phyloP scores from a whole-genome alignment of 805 yeast genomes.

The Nematodospora valgi region DNA sequence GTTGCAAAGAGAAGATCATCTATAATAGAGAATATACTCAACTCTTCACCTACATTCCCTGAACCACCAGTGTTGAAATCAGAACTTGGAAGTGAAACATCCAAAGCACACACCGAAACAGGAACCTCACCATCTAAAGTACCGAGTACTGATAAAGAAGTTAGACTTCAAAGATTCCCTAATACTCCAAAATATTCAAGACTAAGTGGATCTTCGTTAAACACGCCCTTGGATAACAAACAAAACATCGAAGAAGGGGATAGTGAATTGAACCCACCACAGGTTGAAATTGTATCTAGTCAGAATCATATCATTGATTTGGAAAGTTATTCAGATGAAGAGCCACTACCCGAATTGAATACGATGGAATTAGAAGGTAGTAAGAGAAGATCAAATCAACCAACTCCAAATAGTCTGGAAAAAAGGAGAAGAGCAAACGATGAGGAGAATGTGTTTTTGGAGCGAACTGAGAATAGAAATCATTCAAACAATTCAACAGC shows the following conservation, averaged over 20 bases:
- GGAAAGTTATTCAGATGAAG: slow-evolving; percentile 12
- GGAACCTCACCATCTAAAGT: neutral
- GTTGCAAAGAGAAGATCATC: slow-evolving; percentile 28
- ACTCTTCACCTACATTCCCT: slow-evolving; percentile 43
- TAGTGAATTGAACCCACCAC: slow-evolving; percentile 29
- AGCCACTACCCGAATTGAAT: slow-evolving; percentile 19
- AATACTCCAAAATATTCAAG: slow-evolving; percentile 42
- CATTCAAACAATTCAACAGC: slow-evolving; percentile 20
- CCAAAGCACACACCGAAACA: neutral
- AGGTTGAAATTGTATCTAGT: slow-evolving; percentile 1
- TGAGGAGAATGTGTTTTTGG: slow-evolving; percentile 34
- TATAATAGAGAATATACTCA: slow-evolving; percentile 30
- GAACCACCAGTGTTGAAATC: slow-evolving; percentile 41
- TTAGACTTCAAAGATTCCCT: slow-evolving; percentile 40
- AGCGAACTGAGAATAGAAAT: slow-evolving; percentile 12
- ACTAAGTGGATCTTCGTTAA: slow-evolving; percentile 10
- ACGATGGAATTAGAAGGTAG: slow-evolving; percentile 14
- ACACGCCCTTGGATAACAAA: slow-evolving; percentile 12
- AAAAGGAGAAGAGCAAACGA: slow-evolving; percentile 3
- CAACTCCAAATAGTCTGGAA: neutral
- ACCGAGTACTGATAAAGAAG: slow-evolving; percentile 7
- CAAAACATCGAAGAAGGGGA: slow-evolving; percentile 25
- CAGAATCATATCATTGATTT: slow-evolving; percentile 1
- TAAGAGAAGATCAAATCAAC: slow-evolving; percentile 1
- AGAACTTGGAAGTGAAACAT: slow-evolving; percentile 22